These are phyloP conservation scores for Purpureocillium lavendulum DNA, from an alignment of 2,329 filamentous ascomycete genomes.

Conservation along the genomic window DNA sequence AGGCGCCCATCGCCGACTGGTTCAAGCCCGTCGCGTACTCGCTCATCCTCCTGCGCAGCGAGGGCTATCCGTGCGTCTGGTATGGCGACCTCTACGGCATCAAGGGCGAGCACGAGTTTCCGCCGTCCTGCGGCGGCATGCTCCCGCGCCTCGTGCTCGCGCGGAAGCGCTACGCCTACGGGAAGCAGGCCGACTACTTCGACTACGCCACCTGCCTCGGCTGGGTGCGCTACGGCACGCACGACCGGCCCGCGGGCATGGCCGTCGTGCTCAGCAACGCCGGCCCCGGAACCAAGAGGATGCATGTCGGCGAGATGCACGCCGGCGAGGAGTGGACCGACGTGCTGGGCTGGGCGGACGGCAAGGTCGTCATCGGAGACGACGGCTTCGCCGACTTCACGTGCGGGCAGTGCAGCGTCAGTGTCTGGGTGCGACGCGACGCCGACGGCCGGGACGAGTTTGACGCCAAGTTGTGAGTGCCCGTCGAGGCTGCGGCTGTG, in stretches of 20 bases:
- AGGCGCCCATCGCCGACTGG: conserved; percentile 52
- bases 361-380: conserved; percentile 49
- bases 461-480: background rate
- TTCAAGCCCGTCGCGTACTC: conserved; percentile 68
- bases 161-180: conserved; percentile 59
- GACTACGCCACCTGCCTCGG: conserved; percentile 55
- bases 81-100: conserved; percentile 65
- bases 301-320: conserved; percentile 48
- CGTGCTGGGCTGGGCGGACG: conserved; percentile 45
- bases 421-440: conserved; percentile 50
- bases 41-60: conserved; percentile 47
- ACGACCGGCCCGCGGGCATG: conserved; percentile 37
- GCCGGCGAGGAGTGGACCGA: conserved; percentile 57
- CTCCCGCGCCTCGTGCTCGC: conserved; percentile 44
- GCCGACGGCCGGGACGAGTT: conserved; percentile 41
- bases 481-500: too few species aligned
- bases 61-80: conserved; percentile 60
- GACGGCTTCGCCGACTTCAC: conserved; percentile 53
- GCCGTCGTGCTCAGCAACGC: conserved; percentile 51
- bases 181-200: conserved; percentile 55
- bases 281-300: conserved; percentile 42
- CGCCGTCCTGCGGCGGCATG: conserved; percentile 43
- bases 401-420: conserved; percentile 44
- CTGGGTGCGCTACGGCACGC: conserved; percentile 43
- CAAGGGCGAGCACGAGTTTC: conserved; percentile 32